phyloP scores from a whole-genome alignment of 2,329 filamentous ascomycete species.

The Apiospora hydei region DNA sequence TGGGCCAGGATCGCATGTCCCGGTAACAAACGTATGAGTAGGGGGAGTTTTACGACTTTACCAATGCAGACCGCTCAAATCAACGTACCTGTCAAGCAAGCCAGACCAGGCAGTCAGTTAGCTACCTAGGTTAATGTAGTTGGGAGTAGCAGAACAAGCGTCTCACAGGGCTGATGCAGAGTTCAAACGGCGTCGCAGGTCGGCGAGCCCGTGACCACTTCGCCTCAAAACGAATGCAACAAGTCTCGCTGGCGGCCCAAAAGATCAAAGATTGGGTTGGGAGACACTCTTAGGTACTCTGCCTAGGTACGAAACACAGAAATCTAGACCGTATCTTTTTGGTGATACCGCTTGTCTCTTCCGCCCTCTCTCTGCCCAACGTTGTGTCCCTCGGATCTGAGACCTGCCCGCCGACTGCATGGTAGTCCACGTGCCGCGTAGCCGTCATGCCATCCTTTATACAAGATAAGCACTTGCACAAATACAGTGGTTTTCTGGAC shows the following conservation, averaged over 20 bases:
- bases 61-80: not conserved
- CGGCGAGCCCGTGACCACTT: not conserved
- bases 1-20: not conserved
- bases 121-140: too few species aligned
- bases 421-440: constrained; percentile 16
- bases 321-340: not conserved
- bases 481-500: not conserved
- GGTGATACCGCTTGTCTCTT: not conserved
- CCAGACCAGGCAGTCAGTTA: too few species aligned
- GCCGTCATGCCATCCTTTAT: not conserved
- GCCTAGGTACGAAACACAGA: not conserved
- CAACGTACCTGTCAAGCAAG: not conserved
- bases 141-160: not conserved
- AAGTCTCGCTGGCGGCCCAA: not conserved
- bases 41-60: not conserved
- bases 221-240: not conserved
- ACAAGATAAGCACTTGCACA: constrained; percentile 8
- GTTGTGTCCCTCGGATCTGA: not conserved
- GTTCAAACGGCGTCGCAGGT: not conserved
- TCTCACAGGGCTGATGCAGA: constrained; percentile 16
- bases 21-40: not conserved
- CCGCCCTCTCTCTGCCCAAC: not conserved
- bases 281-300: not conserved
- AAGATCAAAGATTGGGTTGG: not conserved
- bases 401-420: not conserved